Base-by-base conservation (phyloP, 192 early-diverging fungal species). In the Phycomyces blakesleeanus region DNA sequence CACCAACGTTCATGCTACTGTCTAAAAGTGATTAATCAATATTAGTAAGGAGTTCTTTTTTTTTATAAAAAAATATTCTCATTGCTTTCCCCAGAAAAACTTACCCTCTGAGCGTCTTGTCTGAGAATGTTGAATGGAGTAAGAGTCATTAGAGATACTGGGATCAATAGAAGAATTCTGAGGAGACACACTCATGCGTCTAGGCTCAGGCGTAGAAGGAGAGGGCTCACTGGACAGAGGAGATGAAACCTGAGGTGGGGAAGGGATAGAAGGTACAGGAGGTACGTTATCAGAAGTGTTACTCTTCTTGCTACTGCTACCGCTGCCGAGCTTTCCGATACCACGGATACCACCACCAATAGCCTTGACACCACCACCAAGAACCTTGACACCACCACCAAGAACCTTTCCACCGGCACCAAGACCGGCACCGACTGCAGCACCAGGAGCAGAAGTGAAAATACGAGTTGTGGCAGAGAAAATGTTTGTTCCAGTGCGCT, bases 401-500 rank as follows among this genome's bases (percentile, higher is more conserved):
- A 85, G 68, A 6, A 81, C 61, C 44, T 75, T 78, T 12, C 74
- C 78, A 34, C 81, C 81, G 54, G 75, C 80, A 57, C 80, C 83
- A 65, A 85, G 79, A 9, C 85, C 82, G 1, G 79, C 82, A 67
- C 83, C 81, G 50, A 87, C 82, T 38, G 79, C 78, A 15, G 79
- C 77, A 37, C 82, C 78, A 76, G 67, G 82, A 70, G 61, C 78
- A 59, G 65, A 77, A 61, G 78, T 87, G 61, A 59, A 85, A 66
- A 61, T 80, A 78, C 51, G 76, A 40, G 74, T 76, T 1, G 74
- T 70, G 25, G 64, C 63, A 14, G 66, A 65, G 15, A 68, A 66
- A 29, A 67, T 26, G 18, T 49, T 37, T 22, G 74, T 76, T n/a
- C 29, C 34, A 12, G 55, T 67, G 16, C 68, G 64, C 57, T 71